Evolutionary conservation across 257 asterid species (phyloP).

Genomic region (Rubia yunnanensis): DNA sequence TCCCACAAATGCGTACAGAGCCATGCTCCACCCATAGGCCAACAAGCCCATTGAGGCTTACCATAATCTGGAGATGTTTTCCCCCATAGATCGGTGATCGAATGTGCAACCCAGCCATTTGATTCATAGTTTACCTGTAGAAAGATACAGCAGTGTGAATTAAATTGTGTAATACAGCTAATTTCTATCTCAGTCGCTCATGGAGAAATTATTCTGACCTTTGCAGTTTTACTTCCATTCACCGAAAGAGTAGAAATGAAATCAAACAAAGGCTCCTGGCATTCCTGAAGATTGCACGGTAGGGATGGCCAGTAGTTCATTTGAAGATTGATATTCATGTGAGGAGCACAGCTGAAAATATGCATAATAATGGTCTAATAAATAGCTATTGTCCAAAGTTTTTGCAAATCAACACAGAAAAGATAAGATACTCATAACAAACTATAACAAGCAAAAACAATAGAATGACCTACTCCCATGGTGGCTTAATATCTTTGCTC

Average conservation of each 20-base stretch:
- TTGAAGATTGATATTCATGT: conserved; percentile 77
- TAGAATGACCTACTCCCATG: conserved; percentile 63
- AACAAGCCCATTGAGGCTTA: conserved; percentile 54
- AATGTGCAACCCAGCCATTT: conserved; percentile 85
- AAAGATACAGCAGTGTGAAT: neutral
- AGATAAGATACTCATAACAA: neutral
- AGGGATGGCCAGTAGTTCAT: conserved; percentile 89
- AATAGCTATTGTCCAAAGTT: neutral
- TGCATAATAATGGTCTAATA: conserved; percentile 3
- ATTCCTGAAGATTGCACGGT: conserved; percentile 61
- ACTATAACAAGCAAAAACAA: neutral
- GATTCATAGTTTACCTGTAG: conserved; percentile 75
- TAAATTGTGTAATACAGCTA: neutral
- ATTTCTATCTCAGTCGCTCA: neutral
- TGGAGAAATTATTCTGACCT: conserved; percentile 27
- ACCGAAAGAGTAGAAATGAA: conserved; percentile 47
- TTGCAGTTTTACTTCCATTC: conserved; percentile 62
- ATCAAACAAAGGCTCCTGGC: conserved; percentile 73
- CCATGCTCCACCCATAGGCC: conserved; percentile 96
- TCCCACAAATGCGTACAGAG: conserved; percentile 79
- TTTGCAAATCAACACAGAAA: neutral
- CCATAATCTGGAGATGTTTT: conserved; percentile 65
- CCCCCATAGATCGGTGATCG: conserved; percentile 73
- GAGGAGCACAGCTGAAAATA: conserved; percentile 58
- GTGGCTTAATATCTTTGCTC: conserved; percentile 47